Conservation (phyloP, 164 flowering plant species). For the Dillenia suffruticosa region DNA sequence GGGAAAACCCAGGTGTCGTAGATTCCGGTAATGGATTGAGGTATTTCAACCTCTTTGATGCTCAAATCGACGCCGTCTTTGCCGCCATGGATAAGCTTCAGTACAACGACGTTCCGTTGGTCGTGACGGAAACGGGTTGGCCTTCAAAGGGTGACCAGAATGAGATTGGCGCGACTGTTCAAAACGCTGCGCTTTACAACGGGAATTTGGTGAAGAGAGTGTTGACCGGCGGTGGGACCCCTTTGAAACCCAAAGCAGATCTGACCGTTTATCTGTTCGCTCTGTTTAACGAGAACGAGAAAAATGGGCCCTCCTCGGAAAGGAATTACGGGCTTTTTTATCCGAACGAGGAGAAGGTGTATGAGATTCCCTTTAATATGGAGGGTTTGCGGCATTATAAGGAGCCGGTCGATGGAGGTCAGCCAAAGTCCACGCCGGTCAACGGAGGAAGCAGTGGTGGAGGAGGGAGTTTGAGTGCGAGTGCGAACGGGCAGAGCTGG, state of each 20-base stretch:
- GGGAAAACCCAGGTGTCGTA: slow-evolving; percentile 46
- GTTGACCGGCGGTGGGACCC: slow-evolving; percentile 38
- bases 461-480: too few species aligned
- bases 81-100: slow-evolving; percentile 63
- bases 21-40: slow-evolving; percentile 69
- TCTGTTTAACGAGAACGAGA: slow-evolving; percentile 39
- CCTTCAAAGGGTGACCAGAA: slow-evolving; percentile 74
- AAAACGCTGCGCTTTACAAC: slow-evolving; percentile 81
- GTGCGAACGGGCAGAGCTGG: slow-evolving; percentile 53
- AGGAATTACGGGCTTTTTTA: slow-evolving; percentile 39
- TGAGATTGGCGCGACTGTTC: slow-evolving; percentile 57
- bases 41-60: slow-evolving; percentile 67
- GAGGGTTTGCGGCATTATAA: slow-evolving; percentile 24
- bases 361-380: slow-evolving; percentile 52
- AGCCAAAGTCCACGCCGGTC: slow-evolving; percentile 10
- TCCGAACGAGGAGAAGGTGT: slow-evolving; percentile 35
- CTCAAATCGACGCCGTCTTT: slow-evolving; percentile 88
- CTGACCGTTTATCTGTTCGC: slow-evolving; percentile 40
- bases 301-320: slow-evolving; percentile 38
- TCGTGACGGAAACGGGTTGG: slow-evolving; percentile 92
- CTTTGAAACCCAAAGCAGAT: slow-evolving; percentile 23
- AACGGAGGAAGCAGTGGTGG: slow-evolving; percentile 21
- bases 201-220: slow-evolving; percentile 23
- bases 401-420: background rate
- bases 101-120: slow-evolving; percentile 42